These are phyloP conservation scores for Bothriochloa decipiens DNA, from an alignment of 176 grass and related monocot genomes.

Conservation along the genomic window DNA sequence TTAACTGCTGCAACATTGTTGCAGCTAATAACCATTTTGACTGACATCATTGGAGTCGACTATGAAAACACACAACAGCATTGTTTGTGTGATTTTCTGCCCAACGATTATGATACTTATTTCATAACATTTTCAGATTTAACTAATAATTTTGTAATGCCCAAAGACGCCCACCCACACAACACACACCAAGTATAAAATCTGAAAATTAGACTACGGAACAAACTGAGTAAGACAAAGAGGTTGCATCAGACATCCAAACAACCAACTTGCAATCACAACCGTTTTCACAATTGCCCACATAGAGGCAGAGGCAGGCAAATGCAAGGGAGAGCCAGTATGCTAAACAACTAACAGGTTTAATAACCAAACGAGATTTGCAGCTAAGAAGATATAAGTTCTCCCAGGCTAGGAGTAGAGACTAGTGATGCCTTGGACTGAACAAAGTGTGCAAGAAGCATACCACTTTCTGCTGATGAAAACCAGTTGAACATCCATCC, in stretches of 20 bases:
- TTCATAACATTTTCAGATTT: neutral
- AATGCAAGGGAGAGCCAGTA: constrained; percentile 6
- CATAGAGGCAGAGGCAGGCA: neutral
- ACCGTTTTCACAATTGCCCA: neutral
- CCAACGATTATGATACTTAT: neutral
- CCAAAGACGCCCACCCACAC: neutral
- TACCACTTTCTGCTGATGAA: neutral
- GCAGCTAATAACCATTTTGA: constrained; percentile 25
- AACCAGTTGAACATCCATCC: neutral
- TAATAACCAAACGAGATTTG: neutral
- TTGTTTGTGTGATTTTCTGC: constrained; percentile 17
- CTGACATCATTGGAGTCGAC: neutral
- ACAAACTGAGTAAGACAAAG: neutral
- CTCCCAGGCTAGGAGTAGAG: neutral
- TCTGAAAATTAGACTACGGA: neutral
- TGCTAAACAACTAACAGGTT: neutral
- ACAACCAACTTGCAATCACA: neutral
- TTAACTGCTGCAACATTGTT: neutral
- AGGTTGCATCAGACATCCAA: neutral
- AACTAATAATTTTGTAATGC: neutral
- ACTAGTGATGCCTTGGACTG: neutral
- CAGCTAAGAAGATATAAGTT: neutral
- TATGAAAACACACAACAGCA: neutral
- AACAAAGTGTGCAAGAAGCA: constrained; percentile 6
- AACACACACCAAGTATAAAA: neutral